Conservation (phyloP, 345 rosid species). For the Linum tenue region DNA sequence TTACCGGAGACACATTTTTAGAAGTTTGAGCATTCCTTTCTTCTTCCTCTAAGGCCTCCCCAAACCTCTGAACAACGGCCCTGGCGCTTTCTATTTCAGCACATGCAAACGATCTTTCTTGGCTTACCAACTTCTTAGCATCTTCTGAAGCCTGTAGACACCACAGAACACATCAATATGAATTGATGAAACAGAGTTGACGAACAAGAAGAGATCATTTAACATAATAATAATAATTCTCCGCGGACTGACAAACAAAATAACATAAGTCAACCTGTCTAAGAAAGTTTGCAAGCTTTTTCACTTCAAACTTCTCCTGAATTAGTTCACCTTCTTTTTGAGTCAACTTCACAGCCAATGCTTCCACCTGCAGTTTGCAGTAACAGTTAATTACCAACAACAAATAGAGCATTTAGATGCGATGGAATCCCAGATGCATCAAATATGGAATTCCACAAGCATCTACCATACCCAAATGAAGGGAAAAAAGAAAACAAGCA, state of each 20-base stretch:
- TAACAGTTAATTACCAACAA: background rate
- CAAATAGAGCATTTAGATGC: background rate
- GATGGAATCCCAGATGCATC: background rate
- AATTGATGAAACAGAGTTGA: background rate
- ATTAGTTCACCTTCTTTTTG: slow-evolving; percentile 94
- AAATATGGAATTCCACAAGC: background rate
- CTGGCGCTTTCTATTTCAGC: slow-evolving; percentile 98
- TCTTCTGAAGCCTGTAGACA: slow-evolving; percentile 85
- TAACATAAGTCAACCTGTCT: slow-evolving; percentile 45
- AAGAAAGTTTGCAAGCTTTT: slow-evolving; percentile 81
- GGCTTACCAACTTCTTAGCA: slow-evolving; percentile 91
- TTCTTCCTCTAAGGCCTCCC: slow-evolving; percentile 79
- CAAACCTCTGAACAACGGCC: slow-evolving; percentile 77
- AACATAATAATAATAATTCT: too few species aligned
- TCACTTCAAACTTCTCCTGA: slow-evolving; percentile 95
- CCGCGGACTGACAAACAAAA: too few species aligned
- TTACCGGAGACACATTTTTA: slow-evolving; percentile 40
- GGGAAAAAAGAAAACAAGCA: background rate
- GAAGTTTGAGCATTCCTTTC: slow-evolving; percentile 59
- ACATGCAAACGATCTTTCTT: slow-evolving; percentile 94
- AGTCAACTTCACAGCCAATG: slow-evolving; percentile 90
- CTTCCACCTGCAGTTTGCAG: slow-evolving; percentile 59
- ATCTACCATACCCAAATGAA: background rate
- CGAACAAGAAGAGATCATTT: background rate
- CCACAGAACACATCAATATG: slow-evolving; percentile 8